A percentile compares a stretch with the other conserved stretches of the same genome.
These are phyloP conservation scores for Nicotiana rustica DNA, from an alignment of 305 asterid species.

Conservation along the genomic window DNA sequence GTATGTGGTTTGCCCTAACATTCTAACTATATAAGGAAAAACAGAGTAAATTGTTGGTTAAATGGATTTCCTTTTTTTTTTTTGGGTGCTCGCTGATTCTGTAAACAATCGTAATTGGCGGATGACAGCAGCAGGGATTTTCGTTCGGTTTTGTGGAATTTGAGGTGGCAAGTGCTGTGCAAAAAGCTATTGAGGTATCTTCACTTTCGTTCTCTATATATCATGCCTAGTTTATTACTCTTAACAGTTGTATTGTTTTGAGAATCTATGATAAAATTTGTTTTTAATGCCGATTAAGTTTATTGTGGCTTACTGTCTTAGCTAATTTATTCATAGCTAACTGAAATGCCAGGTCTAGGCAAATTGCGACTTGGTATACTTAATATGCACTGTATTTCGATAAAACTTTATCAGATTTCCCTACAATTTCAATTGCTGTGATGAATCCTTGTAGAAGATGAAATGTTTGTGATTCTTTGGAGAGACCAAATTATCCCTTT, in stretches of 20 bases:
- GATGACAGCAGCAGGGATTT: conserved; percentile 40
- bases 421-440: background rate
- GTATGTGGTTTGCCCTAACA: conserved; percentile 33
- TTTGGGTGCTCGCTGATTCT: conserved; percentile 1
- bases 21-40: conserved; percentile 13
- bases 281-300: too few species aligned
- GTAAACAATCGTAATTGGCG: conserved; percentile 28
- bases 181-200: conserved; percentile 88
- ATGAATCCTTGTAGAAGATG: background rate
- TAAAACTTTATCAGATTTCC: background rate
- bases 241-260: background rate
- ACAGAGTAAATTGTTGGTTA: conserved; percentile 2
- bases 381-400: background rate
- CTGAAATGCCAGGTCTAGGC: background rate
- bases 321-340: background rate
- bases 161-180: conserved; percentile 80
- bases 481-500: background rate
- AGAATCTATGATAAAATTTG: background rate
- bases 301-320: background rate
- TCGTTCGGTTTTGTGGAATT: conserved; percentile 91
- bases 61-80: background rate
- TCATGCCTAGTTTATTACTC: background rate
- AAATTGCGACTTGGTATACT: background rate
- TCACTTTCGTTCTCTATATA: background rate
- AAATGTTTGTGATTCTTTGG: background rate